Base-by-base conservation (phyloP, 768 basidiomycete genomes). In the Saitozyma podzolica region DNA sequence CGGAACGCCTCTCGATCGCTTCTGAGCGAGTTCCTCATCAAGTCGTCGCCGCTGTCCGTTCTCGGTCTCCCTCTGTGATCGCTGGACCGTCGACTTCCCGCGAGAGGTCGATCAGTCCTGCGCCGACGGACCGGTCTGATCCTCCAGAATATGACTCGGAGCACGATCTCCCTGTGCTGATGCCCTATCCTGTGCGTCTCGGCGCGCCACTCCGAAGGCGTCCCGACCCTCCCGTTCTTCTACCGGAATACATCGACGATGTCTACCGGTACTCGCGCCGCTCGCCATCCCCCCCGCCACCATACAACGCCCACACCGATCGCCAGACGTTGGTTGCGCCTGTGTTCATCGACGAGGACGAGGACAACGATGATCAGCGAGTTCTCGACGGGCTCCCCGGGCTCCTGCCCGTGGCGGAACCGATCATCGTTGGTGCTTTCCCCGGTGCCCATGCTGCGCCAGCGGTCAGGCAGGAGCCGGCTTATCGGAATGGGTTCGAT, bases 241-340 rank as follows among this genome's bases (percentile, higher is more conserved):
- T 9, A 40, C 58, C 41, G 50, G 58, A 13, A 49, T 11, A 39
- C 40, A 39, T 16, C 58, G 50, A 16, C 13, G 17, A 13, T 49
- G 48, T 11, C n/a, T 58, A 64, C 40, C 51, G 51, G 43, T 66
- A 62, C 42, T 48, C 52, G 6, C 45, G 56, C n/a, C 54, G 68
- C 58, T 64, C 67, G n/a, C 73, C 73, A 14, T 59, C 70, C 6
- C 73, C 73, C 9, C 73, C 73, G 16, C 73, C 73, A 9, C 73
- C 73, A 13, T 74, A 69, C 56, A 74, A 74, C 41, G 73, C 73
- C 14, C 39, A 51, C 29, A 69, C 73, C 9, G 73, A 74, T 51
- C 54, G 67, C 37, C 63, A 71, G 49, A 68, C 64, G 29, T 53
- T 74, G 5, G 65, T 74, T 16, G 63, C 63, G 2, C 67, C 70